A percentile compares a stretch with the other conserved stretches of the same genome.
Evolutionary conservation across 208 protist species (phyloP).

Genomic region (Crithidia thermophila): DNA sequence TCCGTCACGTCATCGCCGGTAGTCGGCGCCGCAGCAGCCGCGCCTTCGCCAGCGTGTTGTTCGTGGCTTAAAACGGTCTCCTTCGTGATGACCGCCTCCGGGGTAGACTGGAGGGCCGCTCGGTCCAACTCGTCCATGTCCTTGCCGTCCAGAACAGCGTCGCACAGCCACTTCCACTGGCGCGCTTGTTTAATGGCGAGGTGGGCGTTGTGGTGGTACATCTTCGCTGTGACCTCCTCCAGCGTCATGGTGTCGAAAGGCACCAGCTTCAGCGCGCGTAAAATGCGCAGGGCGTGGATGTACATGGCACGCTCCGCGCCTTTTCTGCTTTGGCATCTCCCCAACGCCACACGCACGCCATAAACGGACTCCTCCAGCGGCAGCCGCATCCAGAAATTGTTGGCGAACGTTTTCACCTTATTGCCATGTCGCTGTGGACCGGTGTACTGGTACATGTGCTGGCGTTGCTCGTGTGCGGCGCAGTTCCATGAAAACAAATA

Average conservation of each 20-base stretch:
- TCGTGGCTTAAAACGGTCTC: no score
- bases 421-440: constrained; percentile 46
- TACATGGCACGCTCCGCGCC: constrained; percentile 58
- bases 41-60: no score
- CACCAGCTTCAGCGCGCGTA: constrained; percentile 33
- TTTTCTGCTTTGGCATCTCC: constrained; percentile 51
- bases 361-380: constrained; percentile 46
- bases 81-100: constrained; percentile 3
- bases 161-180: constrained; percentile 21
- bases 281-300: constrained; percentile 66
- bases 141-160: background rate
- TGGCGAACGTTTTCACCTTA: constrained; percentile 28
- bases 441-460: constrained; percentile 54
- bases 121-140: background rate
- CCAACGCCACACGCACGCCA: constrained; percentile 51
- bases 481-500: constrained; percentile 14
- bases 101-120: background rate
- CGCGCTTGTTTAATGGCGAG: background rate
- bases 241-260: constrained; percentile 43
- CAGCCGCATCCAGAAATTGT: constrained; percentile 75
- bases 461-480: background rate
- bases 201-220: constrained; percentile 24
- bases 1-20: background rate
- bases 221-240: background rate
- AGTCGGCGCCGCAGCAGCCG: background rate